These are phyloP conservation scores for Apiospora pterosperma DNA, from an alignment of 2,329 filamentous ascomycete species.

Conservation along the genomic window DNA sequence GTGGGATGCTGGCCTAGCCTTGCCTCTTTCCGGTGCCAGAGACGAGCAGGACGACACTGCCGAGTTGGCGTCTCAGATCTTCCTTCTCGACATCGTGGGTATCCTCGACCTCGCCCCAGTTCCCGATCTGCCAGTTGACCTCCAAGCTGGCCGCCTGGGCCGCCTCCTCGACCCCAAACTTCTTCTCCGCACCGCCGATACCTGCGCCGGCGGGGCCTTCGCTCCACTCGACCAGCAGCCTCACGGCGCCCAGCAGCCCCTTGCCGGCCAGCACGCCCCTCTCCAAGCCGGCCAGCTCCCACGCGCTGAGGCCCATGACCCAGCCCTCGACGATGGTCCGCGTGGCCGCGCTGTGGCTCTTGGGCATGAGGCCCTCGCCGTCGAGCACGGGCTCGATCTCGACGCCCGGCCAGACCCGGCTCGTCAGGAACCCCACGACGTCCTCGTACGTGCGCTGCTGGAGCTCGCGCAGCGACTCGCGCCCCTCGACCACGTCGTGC, in stretches of 20 bases:
- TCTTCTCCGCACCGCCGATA: constrained; percentile 27
- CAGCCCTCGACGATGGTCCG: constrained; percentile 74
- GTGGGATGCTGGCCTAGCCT: not conserved
- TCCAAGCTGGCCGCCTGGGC: constrained; percentile 75
- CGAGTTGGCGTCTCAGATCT: constrained; percentile 82
- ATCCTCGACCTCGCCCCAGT: constrained; percentile 97
- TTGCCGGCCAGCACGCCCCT: constrained; percentile 81
- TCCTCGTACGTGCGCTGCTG: constrained; percentile 69
- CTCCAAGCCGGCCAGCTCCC: constrained; percentile 85
- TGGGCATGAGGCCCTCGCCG: constrained; percentile 70
- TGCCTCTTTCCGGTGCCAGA: constrained; percentile 46
- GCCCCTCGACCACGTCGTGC: constrained; percentile 41
- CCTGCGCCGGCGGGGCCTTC: constrained; percentile 59
- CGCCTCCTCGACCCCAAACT: constrained; percentile 81
- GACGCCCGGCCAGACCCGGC: constrained; percentile 79
- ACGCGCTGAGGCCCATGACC: constrained; percentile 68
- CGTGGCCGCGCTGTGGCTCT: constrained; percentile 70
- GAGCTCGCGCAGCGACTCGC: constrained; percentile 63
- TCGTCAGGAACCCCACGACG: constrained; percentile 68
- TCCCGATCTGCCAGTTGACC: constrained; percentile 82
- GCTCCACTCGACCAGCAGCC: constrained; percentile 86
- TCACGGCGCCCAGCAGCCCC: constrained; percentile 72
- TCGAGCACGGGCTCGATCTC: constrained; percentile 79
- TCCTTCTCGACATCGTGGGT: constrained; percentile 96
- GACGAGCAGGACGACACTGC: constrained; percentile 80